Evolutionary conservation across 2,329 filamentous ascomycete genomes (phyloP), one percentile per base, ranked within the genome.

Genomic region (Sporothrix mexicana): DNA sequence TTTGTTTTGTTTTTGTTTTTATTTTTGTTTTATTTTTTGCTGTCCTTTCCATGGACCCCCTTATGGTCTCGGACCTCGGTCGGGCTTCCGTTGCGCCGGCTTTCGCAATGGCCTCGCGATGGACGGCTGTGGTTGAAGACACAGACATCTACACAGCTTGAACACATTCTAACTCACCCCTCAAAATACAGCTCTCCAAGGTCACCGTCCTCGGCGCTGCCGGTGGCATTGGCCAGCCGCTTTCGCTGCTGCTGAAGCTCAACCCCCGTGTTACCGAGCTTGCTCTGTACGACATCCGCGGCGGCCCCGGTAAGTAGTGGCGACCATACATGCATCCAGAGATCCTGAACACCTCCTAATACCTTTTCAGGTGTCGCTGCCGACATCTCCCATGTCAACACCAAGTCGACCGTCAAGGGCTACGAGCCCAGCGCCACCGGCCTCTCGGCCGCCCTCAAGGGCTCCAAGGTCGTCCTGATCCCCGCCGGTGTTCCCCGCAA

Each of bases 341-440:
- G 30, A 4, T 4, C 7, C 30, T 36, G 30, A 36, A 36, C 30
- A 36, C 30, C 30, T 36, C 30, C 30, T 36, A 36, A 36, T 36
- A 7, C 30, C 30, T 36, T 2, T 23, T 9, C 51, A 55, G 51
- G 51, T 92, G 96, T 99, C 84, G 96, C 95, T 79, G 96, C 96
- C 83, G 96, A 99, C 85, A 91, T 99, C 73, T 93, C 93, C 81
- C 96, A 99, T 89, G 94, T 99, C 90, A 98, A 98, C 92, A 98
- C 95, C 86, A 97, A 97, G 91, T 95, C 93, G 87, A 91, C 85
- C 79, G 95, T 98, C 84, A 95, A 88, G 80, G 96, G 96, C 82
- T 97, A 95, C 85, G 91, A 94, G 78, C 89, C 94, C 77, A 92
- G 88, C 76, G 86, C 92, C 76, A 86, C 88, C 74, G 93, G 93